Evolutionary conservation across 2,329 filamentous ascomycete species (phyloP).

Genomic region (Eurotiales sp.): DNA sequence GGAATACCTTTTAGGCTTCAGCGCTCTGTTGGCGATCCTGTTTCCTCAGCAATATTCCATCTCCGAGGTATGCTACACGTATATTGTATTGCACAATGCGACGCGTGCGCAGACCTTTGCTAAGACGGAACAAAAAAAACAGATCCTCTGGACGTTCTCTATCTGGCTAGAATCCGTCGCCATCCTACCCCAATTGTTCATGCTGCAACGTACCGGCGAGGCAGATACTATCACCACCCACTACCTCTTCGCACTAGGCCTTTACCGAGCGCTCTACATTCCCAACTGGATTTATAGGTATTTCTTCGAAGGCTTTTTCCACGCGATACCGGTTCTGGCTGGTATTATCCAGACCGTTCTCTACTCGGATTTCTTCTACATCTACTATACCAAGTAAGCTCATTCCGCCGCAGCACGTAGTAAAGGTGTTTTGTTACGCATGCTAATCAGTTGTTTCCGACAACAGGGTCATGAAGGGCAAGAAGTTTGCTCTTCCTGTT

Average conservation of each 20-base stretch:
- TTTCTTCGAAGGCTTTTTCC: slow-evolving; percentile 72
- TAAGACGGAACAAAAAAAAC: too few relatives aligned
- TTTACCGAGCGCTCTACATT: slow-evolving; percentile 92
- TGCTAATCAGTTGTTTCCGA: not conserved
- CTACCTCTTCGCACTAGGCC: slow-evolving; percentile 89
- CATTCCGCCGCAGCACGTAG: too few relatives aligned
- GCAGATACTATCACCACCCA: slow-evolving; percentile 99
- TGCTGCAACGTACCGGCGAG: slow-evolving; percentile 95
- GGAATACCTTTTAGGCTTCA: slow-evolving; percentile 83
- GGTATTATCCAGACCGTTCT: slow-evolving; percentile 90
- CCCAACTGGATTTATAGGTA: slow-evolving; percentile 98
- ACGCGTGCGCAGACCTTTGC: too few relatives aligned
- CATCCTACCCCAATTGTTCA: slow-evolving; percentile 94
- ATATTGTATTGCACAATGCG: too few relatives aligned
- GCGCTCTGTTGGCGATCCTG: slow-evolving; percentile 71
- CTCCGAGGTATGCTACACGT: slow-evolving; percentile 57
- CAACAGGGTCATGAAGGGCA: slow-evolving; percentile 68
- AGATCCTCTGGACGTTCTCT: slow-evolving; percentile 95
- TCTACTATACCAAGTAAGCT: slow-evolving; percentile 95
- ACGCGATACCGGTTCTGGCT: slow-evolving; percentile 83
- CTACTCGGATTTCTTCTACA: slow-evolving; percentile 99
- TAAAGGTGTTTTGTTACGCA: too few relatives aligned
- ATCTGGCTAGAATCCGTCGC: slow-evolving; percentile 98
- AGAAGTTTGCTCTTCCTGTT: slow-evolving; percentile 82
- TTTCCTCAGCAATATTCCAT: slow-evolving; percentile 81